Base-by-base conservation (phyloP, 345 rosid species). In the Melastoma malabathricum region DNA sequence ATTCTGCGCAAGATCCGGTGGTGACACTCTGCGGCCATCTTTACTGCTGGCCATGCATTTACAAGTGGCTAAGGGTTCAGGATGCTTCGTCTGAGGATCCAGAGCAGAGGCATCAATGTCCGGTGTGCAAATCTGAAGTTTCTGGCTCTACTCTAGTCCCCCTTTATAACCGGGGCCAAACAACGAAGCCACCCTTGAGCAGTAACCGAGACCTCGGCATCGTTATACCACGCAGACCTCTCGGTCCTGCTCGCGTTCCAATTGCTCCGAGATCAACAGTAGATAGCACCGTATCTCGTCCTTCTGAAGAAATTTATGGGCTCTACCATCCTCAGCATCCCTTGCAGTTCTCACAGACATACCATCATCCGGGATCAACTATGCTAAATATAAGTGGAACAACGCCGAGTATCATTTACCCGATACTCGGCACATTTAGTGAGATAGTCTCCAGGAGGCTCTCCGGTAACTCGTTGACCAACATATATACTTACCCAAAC, bases 11-110 rank as follows among this genome's bases (percentile, higher is more conserved):
- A 48, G 96, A 92, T 15, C 96, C 98, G 0, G 95, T 92, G 46
- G 93, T 87, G 1, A 92, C 96, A 0, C 82, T 78, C 52, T 92
- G 96, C 1, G 98, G 98, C 50, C 98, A 92, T 59, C 83, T 92
- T 52, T 92, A 70, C 62, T 92, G 98, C 60, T 92, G 96, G 96
- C 95, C 95, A 10, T 92, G 98, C 55, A 79, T 87, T 31, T 84
- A 92, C 81, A 80, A 67, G 62, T 90, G 98, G 98, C 89, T 86
- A 56, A 59, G 82, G 70, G 63, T 66, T 20, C 78, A 68, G 43
- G 61, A 56, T 49, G 46, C 56, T 19, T 63, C 77, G 1, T 7
- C 64, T 0, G 65, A 74, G 25, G 67, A 52, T 41, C 59, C 65
- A 17, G 72, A 69, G 46, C 82, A 67, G 47, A 75, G 61, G 43